These are phyloP conservation scores for Suillus paluster DNA, from an alignment of 768 basidiomycete species.

Conservation along the genomic window DNA sequence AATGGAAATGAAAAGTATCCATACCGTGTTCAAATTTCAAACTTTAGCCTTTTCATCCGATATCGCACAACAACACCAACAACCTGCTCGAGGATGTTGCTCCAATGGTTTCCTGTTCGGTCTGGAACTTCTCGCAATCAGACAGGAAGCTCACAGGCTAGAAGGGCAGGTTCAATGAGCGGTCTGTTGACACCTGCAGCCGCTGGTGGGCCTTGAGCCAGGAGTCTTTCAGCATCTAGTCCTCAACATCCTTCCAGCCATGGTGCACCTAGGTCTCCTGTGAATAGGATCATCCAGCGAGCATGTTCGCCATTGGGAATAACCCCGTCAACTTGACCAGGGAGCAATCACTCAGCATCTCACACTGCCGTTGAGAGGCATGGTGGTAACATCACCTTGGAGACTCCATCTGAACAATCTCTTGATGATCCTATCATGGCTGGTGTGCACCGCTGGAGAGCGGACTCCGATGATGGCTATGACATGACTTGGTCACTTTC, in stretches of 20 bases:
- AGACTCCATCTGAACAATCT: neutral
- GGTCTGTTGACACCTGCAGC: neutral
- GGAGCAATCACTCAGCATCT: neutral
- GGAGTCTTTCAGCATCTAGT: neutral
- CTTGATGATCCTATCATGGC: neutral
- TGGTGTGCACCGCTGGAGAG: neutral
- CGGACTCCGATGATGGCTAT: neutral
- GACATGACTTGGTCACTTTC: neutral
- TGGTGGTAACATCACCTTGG: neutral
- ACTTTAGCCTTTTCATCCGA: no score
- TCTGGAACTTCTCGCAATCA: neutral
- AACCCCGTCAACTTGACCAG: neutral
- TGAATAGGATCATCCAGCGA: neutral
- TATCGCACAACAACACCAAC: no score
- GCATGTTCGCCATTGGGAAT: neutral
- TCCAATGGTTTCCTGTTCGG: neutral
- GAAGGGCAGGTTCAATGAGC: neutral
- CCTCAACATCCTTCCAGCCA: no score
- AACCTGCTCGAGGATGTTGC: neutral
- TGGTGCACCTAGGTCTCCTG: neutral
- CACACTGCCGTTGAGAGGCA: neutral
- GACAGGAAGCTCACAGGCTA: neutral
- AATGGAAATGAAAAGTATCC: no score
- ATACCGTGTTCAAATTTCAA: neutral
- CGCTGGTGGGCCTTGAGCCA: neutral